Base-by-base conservation (phyloP, 164 flowering plant genomes). In the Umbellularia californica region DNA sequence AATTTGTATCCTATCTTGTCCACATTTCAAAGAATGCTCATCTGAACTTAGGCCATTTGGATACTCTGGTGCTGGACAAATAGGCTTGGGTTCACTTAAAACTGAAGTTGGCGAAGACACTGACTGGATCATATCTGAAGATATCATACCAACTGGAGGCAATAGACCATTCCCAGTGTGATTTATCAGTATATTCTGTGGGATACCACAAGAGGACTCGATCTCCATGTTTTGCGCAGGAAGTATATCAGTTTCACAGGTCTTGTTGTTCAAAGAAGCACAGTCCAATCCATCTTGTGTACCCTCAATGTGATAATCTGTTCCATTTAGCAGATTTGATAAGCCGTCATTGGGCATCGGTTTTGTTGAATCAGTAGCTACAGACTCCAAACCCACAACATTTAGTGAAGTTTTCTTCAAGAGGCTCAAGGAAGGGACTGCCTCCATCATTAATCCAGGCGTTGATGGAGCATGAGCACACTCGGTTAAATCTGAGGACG, bases 401-500 rank as follows among this genome's bases (percentile, higher is more conserved):
- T 70, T 51, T 65, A n/a, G 41, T 68, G 74, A 47, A 63, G 58
- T 55, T 47, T 63, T 77, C 55, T 68, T 76, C 55, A 52, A 47
- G 17, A 50, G 68, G 58, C 51, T 67, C 70, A 66, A 23, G 14
- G 68, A 27, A 22, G 82, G 79, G 33, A 75, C 85, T 69, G 90
- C 86, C 79, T 84, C 89, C 79, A 85, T 88, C 70, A 80, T 79
- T 74, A 88, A 76, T 74, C 90, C 89, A 74, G 94, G 90, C 72
- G 97, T 90, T 30, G 87, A 79, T 50, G 95, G 94, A 66, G 87
- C 89, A 74, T 89, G 88, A 71, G 85, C 89, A 81, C 69, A 77
- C 50, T 81, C 89, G 23, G 55, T 9, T 7, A 63, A 74, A 77
- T 72, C 78, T 65, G 74, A 76, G 65, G 77, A 72, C 62, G 68